Conservation (phyloP, 345 rosid genomes). For the Clarkia xantiana region DNA sequence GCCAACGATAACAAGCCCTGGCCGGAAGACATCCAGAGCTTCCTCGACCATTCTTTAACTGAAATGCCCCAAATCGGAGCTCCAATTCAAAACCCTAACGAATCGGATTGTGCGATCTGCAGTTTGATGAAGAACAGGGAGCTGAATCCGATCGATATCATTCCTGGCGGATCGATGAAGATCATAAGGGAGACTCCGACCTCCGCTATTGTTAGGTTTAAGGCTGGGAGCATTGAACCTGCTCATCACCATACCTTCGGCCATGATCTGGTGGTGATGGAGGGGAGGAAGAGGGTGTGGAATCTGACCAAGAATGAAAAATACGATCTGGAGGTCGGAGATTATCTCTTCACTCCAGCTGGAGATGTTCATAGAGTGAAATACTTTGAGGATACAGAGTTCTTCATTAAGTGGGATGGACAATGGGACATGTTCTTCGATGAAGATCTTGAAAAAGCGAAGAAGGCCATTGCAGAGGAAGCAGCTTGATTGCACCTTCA, state of each 20-base stretch:
- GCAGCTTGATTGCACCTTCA: not conserved
- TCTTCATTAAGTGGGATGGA: conserved; percentile 93
- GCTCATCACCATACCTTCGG: conserved; percentile 93
- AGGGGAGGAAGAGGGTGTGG: conserved; percentile 76
- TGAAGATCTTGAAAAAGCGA: conserved; percentile 62
- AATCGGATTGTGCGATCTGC: conserved; percentile 34
- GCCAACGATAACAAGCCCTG: conserved; percentile 47
- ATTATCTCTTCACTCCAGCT: conserved; percentile 68
- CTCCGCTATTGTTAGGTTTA: conserved; percentile 60
- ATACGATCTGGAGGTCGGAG: conserved; percentile 49
- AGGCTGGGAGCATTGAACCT: conserved; percentile 77
- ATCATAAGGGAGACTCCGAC: conserved; percentile 78
- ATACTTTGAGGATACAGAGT: conserved; percentile 78
- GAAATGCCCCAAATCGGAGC: conserved; percentile 47
- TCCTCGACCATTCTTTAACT: conserved; percentile 34
- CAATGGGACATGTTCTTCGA: conserved; percentile 74
- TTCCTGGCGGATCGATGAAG: conserved; percentile 89
- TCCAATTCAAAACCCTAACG: not conserved
- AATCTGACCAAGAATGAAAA: conserved; percentile 55
- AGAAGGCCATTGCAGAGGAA: conserved; percentile 21
- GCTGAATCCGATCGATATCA: conserved; percentile 40
- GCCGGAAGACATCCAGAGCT: conserved; percentile 34
- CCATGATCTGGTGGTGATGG: conserved; percentile 61
- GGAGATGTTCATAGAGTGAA: conserved; percentile 78
- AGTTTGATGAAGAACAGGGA: conserved; percentile 51